Conservation (phyloP, 179 eudicot species). For the Vitellaria paradoxa region DNA sequence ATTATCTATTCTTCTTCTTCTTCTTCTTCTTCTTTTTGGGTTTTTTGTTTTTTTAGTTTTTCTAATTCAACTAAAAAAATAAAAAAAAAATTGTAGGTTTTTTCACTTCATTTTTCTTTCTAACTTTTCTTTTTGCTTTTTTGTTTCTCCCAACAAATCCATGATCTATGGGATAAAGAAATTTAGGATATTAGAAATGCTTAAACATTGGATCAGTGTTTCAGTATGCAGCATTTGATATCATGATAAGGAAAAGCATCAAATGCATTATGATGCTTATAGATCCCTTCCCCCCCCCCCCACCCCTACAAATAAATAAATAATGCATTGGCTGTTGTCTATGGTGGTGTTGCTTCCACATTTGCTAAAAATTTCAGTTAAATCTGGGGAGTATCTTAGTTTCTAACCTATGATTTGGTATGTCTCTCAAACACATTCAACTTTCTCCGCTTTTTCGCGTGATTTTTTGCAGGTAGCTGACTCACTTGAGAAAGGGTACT, state of each 20-base stretch:
- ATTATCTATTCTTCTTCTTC: no score
- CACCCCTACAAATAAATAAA: no score
- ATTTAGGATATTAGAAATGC: neutral
- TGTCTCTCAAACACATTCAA: neutral
- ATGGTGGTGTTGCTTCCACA: conserved; percentile 4
- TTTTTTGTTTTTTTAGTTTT: no score
- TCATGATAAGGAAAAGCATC: neutral
- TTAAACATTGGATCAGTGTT: neutral
- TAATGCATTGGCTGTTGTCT: neutral
- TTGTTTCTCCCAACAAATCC: no score
- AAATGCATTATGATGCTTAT: no score
- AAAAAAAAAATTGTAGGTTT: no score
- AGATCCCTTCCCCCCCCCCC: no score
- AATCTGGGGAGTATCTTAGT: neutral
- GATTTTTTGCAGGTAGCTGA: conserved; percentile 77
- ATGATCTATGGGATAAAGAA: no score
- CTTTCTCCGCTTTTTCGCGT: neutral
- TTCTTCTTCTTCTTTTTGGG: no score
- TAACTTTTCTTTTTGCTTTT: no score
- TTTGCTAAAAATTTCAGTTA: conserved; percentile 3
- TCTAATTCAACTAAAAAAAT: no score
- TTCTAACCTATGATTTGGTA: neutral
- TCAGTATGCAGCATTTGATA: neutral
- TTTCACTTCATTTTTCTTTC: no score
- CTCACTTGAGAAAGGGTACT: conserved; percentile 97